Evolutionary conservation across 2,329 filamentous ascomycete species (phyloP), one percentile per base, ranked within the genome.

Genomic region (Thermoascus crustaceus): DNA sequence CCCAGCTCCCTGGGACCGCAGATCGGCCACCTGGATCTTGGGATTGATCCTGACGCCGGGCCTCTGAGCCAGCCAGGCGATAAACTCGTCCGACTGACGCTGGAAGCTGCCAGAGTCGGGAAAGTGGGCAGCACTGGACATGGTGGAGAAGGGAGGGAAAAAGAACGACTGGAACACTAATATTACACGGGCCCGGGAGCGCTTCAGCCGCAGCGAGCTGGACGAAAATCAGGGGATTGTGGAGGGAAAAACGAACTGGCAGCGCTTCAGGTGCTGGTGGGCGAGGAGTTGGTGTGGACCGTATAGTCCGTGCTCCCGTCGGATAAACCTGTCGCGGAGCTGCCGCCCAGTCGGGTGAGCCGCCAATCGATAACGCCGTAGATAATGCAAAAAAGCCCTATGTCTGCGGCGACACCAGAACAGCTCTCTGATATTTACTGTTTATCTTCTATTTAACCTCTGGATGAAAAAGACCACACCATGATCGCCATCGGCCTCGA

Each of bases 401-500:
- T n/a, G n/a, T n/a, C n/a, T n/a, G n/a, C n/a, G n/a, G n/a, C n/a
- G n/a, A n/a, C n/a, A n/a, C n/a, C n/a, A n/a, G n/a, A n/a, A n/a
- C n/a, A n/a, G n/a, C n/a, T n/a, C n/a, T n/a, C n/a, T n/a, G n/a
- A n/a, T n/a, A n/a, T n/a, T n/a, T n/a, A n/a, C n/a, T n/a, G n/a
- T n/a, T n/a, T n/a, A n/a, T 26, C 19, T 36, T 36, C 17, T 14
- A 7, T 21, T 24, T 18, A 21, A 18, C 19, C 19, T 11, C 21
- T 22, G 19, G 7, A 35, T 35, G 32, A 23, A 29, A 33, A 29
- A 21, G 24, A 16, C 16, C 31, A 18, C 30, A 60, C 40, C 34
- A 78, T 79, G 69, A 80, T 84, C 48, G 74, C 79, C 19, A 72
- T 85, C 51, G 81, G 81, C 14, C 73, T 85, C 57, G 91, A 98